phyloP scores from a whole-genome alignment of 169 alveolate genomes.

The Plasmodium fragile region DNA sequence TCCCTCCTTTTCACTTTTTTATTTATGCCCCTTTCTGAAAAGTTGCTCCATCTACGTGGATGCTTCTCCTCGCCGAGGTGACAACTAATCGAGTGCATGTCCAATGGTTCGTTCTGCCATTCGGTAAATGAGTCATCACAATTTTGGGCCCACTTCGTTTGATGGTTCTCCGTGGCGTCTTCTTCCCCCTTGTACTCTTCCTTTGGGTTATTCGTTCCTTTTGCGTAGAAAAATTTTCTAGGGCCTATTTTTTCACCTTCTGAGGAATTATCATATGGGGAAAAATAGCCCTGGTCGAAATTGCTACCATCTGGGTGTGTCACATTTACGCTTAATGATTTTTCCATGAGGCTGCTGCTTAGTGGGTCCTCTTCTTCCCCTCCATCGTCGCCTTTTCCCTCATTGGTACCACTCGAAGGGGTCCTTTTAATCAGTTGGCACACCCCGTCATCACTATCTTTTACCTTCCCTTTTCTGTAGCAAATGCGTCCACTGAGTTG shows the following conservation, averaged over 20 bases:
- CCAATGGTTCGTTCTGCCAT: background rate
- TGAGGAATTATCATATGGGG: background rate
- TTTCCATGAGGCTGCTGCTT: background rate
- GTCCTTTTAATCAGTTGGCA: background rate
- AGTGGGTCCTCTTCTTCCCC: background rate
- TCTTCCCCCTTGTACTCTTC: background rate
- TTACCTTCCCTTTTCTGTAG: constrained; percentile 2
- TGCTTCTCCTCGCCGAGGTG: background rate
- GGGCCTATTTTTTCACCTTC: background rate
- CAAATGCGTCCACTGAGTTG: constrained; percentile 1
- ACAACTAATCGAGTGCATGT: background rate
- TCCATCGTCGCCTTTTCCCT: background rate
- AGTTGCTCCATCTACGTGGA: background rate
- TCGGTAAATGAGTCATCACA: background rate
- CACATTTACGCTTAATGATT: background rate
- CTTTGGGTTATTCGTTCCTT: background rate
- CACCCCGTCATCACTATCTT: background rate
- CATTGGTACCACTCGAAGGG: background rate
- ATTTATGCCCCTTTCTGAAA: constrained; percentile 13
- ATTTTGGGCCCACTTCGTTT: background rate
- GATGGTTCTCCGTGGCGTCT: background rate
- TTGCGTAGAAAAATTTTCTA: background rate
- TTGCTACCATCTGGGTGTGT: background rate
- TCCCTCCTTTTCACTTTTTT: constrained; percentile 1
- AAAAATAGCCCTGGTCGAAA: background rate